phyloP scores from a whole-genome alignment of 805 yeast genomes.

The Nakazawaea ernobii region DNA sequence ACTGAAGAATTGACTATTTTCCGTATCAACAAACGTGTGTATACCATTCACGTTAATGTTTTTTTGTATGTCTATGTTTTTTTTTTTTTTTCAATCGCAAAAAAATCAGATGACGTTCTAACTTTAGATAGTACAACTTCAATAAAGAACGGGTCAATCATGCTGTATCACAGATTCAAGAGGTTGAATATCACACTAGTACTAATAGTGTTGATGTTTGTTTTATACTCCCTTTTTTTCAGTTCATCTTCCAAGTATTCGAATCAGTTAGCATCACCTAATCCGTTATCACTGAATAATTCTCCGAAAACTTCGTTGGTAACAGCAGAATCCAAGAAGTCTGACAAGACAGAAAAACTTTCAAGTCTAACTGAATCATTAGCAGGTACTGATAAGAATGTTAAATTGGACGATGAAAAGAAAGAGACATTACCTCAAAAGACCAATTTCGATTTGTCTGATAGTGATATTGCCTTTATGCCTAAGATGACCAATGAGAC shows the following conservation, averaged over 20 bases:
- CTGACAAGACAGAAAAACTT: neutral
- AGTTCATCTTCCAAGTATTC: constrained; percentile 14
- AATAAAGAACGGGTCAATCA: neutral
- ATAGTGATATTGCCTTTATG: constrained; percentile 58
- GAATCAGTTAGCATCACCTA: constrained; percentile 17
- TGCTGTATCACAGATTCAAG: constrained; percentile 4
- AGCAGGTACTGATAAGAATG: neutral
- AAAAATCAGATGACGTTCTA: neutral
- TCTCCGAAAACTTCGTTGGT: neutral
- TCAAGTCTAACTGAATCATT: neutral
- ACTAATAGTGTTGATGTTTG: constrained; percentile 14
- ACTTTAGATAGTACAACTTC: neutral
- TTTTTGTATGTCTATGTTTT: too few species aligned
- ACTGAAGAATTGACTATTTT: too few species aligned
- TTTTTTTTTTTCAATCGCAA: too few species aligned
- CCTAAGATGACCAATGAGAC: constrained; percentile 67
- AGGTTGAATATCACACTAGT: constrained; percentile 6
- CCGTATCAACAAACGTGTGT: too few species aligned
- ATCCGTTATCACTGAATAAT: constrained; percentile 12
- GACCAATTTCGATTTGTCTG: constrained; percentile 1
- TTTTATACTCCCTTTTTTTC: constrained; percentile 15
- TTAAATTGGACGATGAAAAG: neutral
- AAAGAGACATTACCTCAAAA: neutral
- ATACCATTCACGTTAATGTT: too few species aligned
- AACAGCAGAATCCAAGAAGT: constrained; percentile 2